Evolutionary conservation across 345 rosid species (phyloP).

Genomic region (Xanthoceras sorbifolium): DNA sequence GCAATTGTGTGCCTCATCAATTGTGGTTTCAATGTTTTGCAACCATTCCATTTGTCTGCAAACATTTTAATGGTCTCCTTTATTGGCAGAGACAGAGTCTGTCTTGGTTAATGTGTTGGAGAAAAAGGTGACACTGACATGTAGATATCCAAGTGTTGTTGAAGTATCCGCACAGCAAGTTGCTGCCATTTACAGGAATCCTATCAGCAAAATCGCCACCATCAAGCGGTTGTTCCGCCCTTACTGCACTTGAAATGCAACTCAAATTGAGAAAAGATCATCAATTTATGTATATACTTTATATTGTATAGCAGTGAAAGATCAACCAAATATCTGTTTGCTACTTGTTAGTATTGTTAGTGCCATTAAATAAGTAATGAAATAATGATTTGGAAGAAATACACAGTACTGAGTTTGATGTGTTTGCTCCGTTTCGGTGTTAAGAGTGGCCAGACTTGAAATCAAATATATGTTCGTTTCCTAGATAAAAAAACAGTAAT

Average conservation of each 20-base stretch:
- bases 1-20: background rate
- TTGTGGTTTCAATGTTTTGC: background rate
- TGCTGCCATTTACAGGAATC: conserved; percentile 34
- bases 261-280: background rate
- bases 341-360: background rate
- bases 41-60: background rate
- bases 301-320: background rate
- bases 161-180: conserved; percentile 35
- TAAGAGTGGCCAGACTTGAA: too few relatives aligned
- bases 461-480: too few relatives aligned
- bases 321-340: conserved; percentile 9
- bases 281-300: conserved; percentile 11
- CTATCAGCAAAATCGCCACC: conserved; percentile 51
- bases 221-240: conserved; percentile 53
- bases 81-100: conserved; percentile 67
- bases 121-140: conserved; percentile 73
- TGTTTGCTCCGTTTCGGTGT: background rate
- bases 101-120: conserved; percentile 64
- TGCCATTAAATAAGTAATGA: background rate
- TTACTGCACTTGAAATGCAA: conserved; percentile 27
- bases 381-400: conserved; percentile 15
- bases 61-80: background rate
- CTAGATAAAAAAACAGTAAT: too few relatives aligned
- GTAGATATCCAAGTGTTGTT: conserved; percentile 51
- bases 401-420: background rate